phyloP scores from a whole-genome alignment of 371 early-diverging fungal species.

The Mortierella sp. region DNA sequence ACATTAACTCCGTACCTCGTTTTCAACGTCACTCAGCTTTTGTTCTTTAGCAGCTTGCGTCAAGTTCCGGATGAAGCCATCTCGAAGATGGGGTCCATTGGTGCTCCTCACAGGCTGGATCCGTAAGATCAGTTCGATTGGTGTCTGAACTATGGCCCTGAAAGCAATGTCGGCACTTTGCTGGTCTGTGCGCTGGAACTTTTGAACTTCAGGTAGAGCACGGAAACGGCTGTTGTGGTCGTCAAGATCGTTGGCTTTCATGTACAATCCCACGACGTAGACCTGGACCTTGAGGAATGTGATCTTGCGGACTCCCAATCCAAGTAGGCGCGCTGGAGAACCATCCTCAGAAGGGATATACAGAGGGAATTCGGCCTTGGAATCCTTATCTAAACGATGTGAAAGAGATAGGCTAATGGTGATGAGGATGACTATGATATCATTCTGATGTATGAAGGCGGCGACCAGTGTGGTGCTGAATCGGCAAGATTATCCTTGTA shows the following conservation, averaged over 20 bases:
- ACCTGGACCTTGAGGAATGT: constrained; percentile 76
- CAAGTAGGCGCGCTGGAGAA: constrained; percentile 61
- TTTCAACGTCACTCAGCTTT: constrained; percentile 35
- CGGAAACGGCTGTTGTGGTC: constrained; percentile 50
- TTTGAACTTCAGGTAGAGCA: constrained; percentile 49
- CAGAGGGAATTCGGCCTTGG: constrained; percentile 45
- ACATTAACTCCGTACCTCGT: constrained; percentile 11
- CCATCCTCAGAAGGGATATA: constrained; percentile 52
- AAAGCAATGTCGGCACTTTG: constrained; percentile 27
- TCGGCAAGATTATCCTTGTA: too few species aligned
- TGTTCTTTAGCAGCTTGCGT: constrained; percentile 57
- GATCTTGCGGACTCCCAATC: constrained; percentile 75
- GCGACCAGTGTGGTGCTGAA: too few species aligned
- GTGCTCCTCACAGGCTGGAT: constrained; percentile 69
- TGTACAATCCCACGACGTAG: constrained; percentile 73
- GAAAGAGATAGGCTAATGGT: background rate
- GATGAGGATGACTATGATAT: background rate
- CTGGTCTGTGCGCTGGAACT: constrained; percentile 33
- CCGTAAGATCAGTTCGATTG: constrained; percentile 42
- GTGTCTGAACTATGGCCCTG: constrained; percentile 33
- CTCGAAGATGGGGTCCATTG: constrained; percentile 76
- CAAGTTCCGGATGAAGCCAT: constrained; percentile 74
- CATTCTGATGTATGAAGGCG: background rate
- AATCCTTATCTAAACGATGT: constrained; percentile 43
- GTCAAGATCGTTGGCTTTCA: constrained; percentile 59